A percentile compares a stretch with the other conserved stretches of the same genome.
phyloP scores from a whole-genome alignment of 1,284 basidiomycete genomes.

The Apiotrichum laibachii region DNA sequence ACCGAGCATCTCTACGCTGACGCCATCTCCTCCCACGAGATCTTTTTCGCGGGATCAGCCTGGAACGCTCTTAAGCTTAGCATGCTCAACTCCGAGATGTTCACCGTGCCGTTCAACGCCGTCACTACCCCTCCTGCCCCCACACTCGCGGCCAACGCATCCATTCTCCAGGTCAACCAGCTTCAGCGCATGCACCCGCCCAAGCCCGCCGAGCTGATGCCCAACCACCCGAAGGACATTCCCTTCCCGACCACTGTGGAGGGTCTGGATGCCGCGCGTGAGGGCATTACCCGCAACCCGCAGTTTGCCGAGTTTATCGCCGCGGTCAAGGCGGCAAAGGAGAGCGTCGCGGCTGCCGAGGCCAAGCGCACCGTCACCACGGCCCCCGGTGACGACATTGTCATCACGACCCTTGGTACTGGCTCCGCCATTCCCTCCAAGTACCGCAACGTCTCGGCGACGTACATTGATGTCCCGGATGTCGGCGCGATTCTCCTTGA shows the following conservation, averaged over 20 bases:
- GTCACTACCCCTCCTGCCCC: constrained; percentile 21
- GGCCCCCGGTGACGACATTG: constrained; percentile 62
- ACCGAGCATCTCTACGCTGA: constrained; percentile 72
- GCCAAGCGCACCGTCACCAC: constrained; percentile 1
- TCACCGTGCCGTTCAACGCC: constrained; percentile 65
- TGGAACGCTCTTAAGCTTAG: constrained; percentile 69
- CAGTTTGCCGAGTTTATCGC: constrained; percentile 20
- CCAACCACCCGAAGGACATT: constrained; percentile 29
- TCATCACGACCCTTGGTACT: constrained; percentile 78
- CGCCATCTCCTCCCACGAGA: constrained; percentile 61
- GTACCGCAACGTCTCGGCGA: constrained; percentile 80
- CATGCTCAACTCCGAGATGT: constrained; percentile 69
- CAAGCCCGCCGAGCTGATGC: constrained; percentile 18
- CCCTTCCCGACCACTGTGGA: constrained; percentile 26
- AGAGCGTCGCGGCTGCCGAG: constrained; percentile 19
- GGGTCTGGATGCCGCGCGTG: constrained; percentile 24
- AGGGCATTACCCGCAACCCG: constrained; percentile 18
- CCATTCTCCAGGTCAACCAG: constrained; percentile 56
- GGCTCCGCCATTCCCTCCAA: constrained; percentile 80
- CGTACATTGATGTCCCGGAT: constrained; percentile 66
- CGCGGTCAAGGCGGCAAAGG: constrained; percentile 26
- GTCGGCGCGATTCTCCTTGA: constrained; percentile 78
- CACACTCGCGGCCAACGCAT: background rate
- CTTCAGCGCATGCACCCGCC: constrained; percentile 34
- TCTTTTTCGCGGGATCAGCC: constrained; percentile 72